Base-by-base conservation (phyloP, 2,329 filamentous ascomycete genomes). In the Ceratocystis huliohia region DNA sequence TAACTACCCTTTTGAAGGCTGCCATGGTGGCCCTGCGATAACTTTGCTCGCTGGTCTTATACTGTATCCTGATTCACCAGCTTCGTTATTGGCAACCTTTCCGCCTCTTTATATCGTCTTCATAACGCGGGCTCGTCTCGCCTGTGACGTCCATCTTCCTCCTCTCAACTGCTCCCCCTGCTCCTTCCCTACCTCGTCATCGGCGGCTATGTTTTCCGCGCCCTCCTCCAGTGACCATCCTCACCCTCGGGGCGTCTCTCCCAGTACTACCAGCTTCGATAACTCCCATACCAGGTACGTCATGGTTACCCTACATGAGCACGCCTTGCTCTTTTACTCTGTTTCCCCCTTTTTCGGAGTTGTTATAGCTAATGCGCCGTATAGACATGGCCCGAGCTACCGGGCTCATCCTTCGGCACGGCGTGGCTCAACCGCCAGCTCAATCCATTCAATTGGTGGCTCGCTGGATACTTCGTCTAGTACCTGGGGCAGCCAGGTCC, bases 361-460 rank as follows among this genome's bases (percentile, higher is more conserved):
- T 41, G 37, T 41, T 41, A 20, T 46, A 45, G 61, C 61, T 63
- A 46, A 33, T 50, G 37, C 44, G 61, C 61, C 13, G 25, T 63
- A 22, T 65, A 65, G 63, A 45, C 63, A 65, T 37, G 66, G 56
- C 8, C 56, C 66, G 25, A 46, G 20, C 63, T 67, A 65, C 46
- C 66, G 53, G n/a, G 64, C 66, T 20, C 84, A 72, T 90, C 81
- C 81, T 69, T 73, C 78, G 65, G 81, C 77, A 70, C 82, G 82
- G 70, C 82, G 84, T 72, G 86, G 85, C 69, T 97, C 94, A 65
- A 89, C 86, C 30, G 87, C 92, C 57, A 96, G 91, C 79, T 96
- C 93, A 25, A 84, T 93, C 71, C 85, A 87, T 73, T 96, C 92
- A 41, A 85, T 96, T 73, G 91, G 91, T 69, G 91, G 91, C n/a